These are phyloP conservation scores for Iris pallida DNA, from an alignment of 116 monocot genomes.

Conservation along the genomic window DNA sequence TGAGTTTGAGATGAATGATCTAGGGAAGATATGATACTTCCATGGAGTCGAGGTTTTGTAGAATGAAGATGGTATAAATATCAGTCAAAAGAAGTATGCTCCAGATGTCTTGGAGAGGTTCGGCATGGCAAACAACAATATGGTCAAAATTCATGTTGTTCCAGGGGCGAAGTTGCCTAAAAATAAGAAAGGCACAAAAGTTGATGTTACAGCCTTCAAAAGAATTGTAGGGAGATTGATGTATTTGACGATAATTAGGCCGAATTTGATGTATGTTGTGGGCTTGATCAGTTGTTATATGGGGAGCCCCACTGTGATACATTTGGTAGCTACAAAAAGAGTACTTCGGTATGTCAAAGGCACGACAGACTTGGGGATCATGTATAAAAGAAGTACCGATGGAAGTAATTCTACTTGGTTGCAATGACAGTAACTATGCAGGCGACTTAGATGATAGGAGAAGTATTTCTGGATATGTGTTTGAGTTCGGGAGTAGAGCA, in stretches of 20 bases:
- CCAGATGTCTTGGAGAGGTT: not conserved
- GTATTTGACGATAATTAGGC: not conserved
- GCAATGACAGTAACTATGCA: no score
- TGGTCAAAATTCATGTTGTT: not conserved
- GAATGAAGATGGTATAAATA: constrained; percentile 2
- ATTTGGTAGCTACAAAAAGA: no score
- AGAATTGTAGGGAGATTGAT: not conserved
- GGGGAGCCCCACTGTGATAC: no score
- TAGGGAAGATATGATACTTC: no score
- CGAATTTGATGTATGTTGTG: not conserved
- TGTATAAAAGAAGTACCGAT: no score
- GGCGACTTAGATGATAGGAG: not conserved
- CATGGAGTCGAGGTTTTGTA: not conserved
- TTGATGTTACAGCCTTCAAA: not conserved
- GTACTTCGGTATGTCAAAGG: no score
- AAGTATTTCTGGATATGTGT: not conserved
- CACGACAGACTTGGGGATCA: no score
- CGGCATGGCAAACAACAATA: not conserved
- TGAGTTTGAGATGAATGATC: not conserved
- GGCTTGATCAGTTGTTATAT: no score
- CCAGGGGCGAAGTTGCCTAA: not conserved
- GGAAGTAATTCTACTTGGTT: no score
- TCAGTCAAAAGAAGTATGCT: constrained; percentile 6
- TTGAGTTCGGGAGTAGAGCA: not conserved
- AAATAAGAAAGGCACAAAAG: not conserved